Evolutionary conservation across 345 rosid species (phyloP), one percentile per base, ranked within the genome.

Genomic region (Acer yangbiense): DNA sequence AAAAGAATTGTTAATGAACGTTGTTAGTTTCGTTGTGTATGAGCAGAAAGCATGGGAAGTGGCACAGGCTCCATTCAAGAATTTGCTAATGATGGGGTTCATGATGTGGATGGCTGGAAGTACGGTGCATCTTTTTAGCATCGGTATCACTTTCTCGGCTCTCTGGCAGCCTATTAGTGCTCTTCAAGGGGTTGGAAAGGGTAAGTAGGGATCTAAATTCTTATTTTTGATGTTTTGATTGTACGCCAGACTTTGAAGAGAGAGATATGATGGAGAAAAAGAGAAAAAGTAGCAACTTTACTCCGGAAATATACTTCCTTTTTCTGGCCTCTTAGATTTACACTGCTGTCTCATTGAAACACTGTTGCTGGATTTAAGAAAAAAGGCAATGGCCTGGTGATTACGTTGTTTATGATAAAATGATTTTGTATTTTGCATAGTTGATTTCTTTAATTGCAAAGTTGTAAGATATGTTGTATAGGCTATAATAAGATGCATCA

Each of bases 41-140:
- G 76, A 78, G 82, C 85, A 97, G 99, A 97, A 97, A 97, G 98
- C 99, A 14, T 97, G 99, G 99, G 99, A 97, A 87, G 95, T 94
- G 77, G 99, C 99, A 13, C 99, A 97, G 78, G 97, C 94, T 10
- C 99, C 99, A 0, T 91, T 97, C 84, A 97, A 92, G 93, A 97
- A 94, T 84, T 87, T 97, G 92, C 70, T 97, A 78, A 97, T 97
- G 99, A 97, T 97, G 99, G 99, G 99, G 1, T 97, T 97, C 83
- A 97, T 97, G 99, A 97, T 97, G 99, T 97, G 99, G 99, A 97
- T 97, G 99, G 98, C 99, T 82, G 99, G 99, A 71, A 97, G 91
- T 77, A 93, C 98, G 1, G 99, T 97, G 70, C 99, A 97, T 87
- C 93, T 97, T 14, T 97, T 97, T 79, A 97, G 99, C 84, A 97